Evolutionary conservation across 2,329 filamentous ascomycete genomes (phyloP), one percentile per base, ranked within the genome.

Genomic region (Fusarium udum): DNA sequence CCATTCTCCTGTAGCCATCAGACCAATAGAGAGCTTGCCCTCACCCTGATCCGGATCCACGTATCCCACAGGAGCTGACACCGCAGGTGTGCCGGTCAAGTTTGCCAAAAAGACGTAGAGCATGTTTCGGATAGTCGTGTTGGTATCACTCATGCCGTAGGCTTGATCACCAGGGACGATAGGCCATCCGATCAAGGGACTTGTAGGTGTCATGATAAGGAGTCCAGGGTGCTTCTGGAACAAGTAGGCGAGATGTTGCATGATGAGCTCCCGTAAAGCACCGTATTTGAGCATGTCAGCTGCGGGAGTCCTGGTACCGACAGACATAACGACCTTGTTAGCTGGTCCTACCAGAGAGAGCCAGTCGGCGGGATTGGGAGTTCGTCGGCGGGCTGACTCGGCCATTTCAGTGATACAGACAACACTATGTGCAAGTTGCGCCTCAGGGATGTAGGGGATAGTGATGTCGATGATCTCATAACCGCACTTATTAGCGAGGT

Each of bases 101-200:
- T 98, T 98, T 12, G 95, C 92, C 40, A 97, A 82, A 88, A 93
- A 97, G 22, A 93, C 91, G 82, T 94, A 97, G 81, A 92, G 90
- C 94, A 97, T 97, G 78, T 89, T 93, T 32, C 88, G 85, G n/a
- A 97, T 84, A 22, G 90, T 91, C 69, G 84, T 85, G 79, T 96
- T 94, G 1, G 87, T 91, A 80, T 98, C 92, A 42, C 87, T 91
- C 74, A 94, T 85, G 6, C 95, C 95, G 77, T 95, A 91, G n/a
- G 84, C 84, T 22, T 90, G 84, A 45, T 93, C 91, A 14, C 84
- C 86, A 3, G 85, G 82, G 16, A 80, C 68, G 31, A 91, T 90
- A 46, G 89, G 88, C 92, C 93, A 97, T 16, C 95, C 95, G 0
- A 90, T 86, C 67, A 92, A 88, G 0, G 95, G 93, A 7, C 90